Conservation (phyloP, 2,329 filamentous ascomycete species). For the Diplodia sapinea region DNA sequence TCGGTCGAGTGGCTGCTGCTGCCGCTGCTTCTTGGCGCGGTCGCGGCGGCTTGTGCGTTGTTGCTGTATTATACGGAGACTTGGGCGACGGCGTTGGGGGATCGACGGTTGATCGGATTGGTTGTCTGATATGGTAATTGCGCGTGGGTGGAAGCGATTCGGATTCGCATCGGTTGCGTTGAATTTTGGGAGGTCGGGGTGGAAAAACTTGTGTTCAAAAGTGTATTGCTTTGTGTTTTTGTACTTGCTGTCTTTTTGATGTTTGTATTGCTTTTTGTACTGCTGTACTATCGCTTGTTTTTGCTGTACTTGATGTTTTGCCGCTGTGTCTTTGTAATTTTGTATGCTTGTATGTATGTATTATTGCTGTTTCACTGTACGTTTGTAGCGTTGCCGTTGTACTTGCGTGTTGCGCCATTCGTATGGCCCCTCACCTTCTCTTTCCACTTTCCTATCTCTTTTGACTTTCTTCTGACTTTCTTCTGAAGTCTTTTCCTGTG, state of each 20-base stretch:
- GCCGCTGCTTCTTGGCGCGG: slow-evolving; percentile 1
- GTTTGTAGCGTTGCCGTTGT: background rate
- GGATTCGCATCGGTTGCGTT: background rate
- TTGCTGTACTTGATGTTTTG: background rate
- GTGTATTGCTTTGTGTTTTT: background rate
- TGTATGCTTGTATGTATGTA: background rate
- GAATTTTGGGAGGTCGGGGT: background rate
- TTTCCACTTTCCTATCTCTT: background rate
- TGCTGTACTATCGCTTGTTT: background rate
- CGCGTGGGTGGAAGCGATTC: background rate
- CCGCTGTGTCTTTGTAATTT: background rate
- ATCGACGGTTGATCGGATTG: background rate
- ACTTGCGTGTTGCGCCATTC: background rate
- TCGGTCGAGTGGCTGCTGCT: background rate
- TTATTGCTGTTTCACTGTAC: background rate
- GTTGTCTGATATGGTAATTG: background rate
- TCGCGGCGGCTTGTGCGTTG: background rate
- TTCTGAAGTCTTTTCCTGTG: background rate
- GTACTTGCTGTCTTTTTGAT: slow-evolving; percentile 4
- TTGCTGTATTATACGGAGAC: slow-evolving; percentile 19
- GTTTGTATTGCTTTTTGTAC: slow-evolving; percentile 2
- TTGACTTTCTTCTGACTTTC: background rate
- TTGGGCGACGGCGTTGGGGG: slow-evolving; percentile 19
- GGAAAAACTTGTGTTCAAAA: background rate
- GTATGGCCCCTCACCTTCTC: background rate